These are phyloP conservation scores for Neurospora crassa DNA, from an alignment of 2,329 filamentous ascomycete species.

Conservation along the genomic window DNA sequence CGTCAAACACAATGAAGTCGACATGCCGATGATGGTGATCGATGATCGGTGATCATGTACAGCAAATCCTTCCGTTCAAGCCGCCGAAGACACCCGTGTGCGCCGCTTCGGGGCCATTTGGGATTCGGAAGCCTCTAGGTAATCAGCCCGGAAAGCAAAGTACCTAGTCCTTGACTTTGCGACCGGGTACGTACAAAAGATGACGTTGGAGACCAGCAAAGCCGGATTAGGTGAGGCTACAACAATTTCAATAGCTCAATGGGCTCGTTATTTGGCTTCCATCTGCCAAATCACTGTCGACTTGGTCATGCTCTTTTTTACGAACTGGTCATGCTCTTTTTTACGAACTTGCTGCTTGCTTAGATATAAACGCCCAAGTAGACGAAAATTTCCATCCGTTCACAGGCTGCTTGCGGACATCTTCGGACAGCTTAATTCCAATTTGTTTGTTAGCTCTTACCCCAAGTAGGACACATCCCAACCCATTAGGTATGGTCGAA, in stretches of 20 bases:
- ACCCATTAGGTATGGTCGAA: too few species aligned
- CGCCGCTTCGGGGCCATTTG: not conserved
- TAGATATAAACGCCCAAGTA: not conserved
- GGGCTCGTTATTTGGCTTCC: not conserved
- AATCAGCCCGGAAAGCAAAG: not conserved
- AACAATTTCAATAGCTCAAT: not conserved
- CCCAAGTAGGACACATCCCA: too few species aligned
- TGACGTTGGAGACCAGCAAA: not conserved
- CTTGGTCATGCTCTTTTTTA: not conserved
- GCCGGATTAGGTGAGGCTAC: not conserved
- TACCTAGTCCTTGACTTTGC: not conserved
- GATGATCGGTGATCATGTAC: not conserved
- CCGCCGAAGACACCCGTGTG: not conserved
- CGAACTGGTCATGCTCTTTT: not conserved
- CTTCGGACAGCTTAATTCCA: not conserved
- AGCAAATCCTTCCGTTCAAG: not conserved
- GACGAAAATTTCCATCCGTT: not conserved
- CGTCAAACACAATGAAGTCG: not conserved
- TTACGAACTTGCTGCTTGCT: not conserved
- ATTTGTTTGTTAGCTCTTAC: not conserved
- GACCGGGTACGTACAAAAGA: not conserved
- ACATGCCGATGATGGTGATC: not conserved
- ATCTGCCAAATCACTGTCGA: not conserved
- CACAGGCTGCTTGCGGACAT: not conserved
- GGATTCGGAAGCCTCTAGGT: not conserved